Evolutionary conservation across 2,329 filamentous ascomycete species (phyloP), one percentile per base, ranked within the genome.

Genomic region (Calonectria naviculata): DNA sequence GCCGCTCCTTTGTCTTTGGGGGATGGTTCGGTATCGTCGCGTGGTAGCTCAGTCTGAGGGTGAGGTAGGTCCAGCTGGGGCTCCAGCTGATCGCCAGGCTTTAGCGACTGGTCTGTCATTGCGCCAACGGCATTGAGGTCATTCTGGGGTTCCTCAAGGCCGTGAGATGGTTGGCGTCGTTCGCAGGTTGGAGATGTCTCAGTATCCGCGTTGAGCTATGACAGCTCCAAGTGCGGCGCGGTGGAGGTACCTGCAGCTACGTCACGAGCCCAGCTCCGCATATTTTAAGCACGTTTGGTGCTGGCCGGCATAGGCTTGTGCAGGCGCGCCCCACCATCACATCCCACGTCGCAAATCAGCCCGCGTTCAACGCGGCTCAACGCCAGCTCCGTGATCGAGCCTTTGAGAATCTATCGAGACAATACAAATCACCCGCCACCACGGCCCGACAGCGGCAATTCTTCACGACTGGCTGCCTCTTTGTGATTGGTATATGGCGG

Each of bases 71-170:
- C 64, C 58, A 62, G 71, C 65, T 74, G 65, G 64, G 44, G 72
- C 56, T 73, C 73, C 71, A 74, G 73, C 54, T 74, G 70, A 54
- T 80, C 79, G 79, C 79, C 81, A 78, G 74, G 75, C 69, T 78
- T 75, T 75, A 83, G 81, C 80, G 82, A 80, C 79, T 79, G 80
- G 76, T 85, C 81, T 80, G 84, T 86, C 85, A 86, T 86, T 81
- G 80, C 77, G 74, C 71, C 71, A 69, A 73, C 63, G 49, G 71
- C 69, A 74, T 73, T 75, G 74, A 68, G 77, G 68, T 79, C 80
- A 82, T 82, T 68, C 77, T 81, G 79, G 67, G 75, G 71, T 67
- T 67, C 31, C 66, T 70, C 17, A 54, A 56, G 38, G 71, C 72
- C 54, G 67, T 67, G 52, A 42, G 62, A 64, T 64, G 71, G 76